Percentiles rank a stretch among this genome's conserved stretches.
Conservation (phyloP, 2,329 filamentous ascomycete species). For the Pestalotiopsis sp. region DNA sequence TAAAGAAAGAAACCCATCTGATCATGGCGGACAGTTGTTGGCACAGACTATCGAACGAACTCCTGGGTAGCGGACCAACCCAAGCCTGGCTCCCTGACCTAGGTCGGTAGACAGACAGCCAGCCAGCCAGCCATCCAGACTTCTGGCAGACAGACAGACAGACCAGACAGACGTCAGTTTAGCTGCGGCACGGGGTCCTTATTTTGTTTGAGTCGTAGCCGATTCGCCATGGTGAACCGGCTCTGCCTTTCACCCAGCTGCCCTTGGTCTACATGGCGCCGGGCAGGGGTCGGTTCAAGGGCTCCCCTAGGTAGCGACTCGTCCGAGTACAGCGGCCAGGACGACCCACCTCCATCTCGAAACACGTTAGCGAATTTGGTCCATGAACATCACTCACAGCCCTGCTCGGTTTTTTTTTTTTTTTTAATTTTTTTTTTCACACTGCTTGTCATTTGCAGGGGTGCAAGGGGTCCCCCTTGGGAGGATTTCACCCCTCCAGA, state of each 20-base stretch:
- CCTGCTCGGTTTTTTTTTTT: conserved; percentile 38
- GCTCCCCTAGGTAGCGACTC: conserved; percentile 23
- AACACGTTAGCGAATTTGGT: conserved; percentile 34
- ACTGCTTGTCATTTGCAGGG: conserved; percentile 39
- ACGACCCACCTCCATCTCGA: conserved; percentile 32
- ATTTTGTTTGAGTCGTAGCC: conserved; percentile 15
- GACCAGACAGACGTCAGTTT: conserved; percentile 15
- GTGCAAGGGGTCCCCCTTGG: conserved; percentile 25
- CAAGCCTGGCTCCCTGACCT: too few species aligned
- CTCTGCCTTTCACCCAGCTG: background rate
- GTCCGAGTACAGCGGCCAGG: conserved; percentile 27
- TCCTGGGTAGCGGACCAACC: background rate
- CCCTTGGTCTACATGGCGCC: background rate
- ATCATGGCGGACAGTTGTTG: background rate
- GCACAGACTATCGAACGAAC: background rate
- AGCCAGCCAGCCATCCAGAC: background rate
- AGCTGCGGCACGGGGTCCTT: conserved; percentile 15
- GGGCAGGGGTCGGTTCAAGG: conserved; percentile 24
- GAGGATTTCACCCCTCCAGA: conserved; percentile 42
- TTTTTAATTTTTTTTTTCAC: background rate
- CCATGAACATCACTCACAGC: conserved; percentile 34
- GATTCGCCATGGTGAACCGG: conserved; percentile 16
- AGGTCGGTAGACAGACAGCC: background rate
- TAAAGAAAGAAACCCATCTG: background rate
- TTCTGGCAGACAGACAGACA: background rate